Evolutionary conservation across 164 flowering plant genomes (phyloP), one percentile per base, ranked within the genome.

Genomic region (Platanus orientalis): DNA sequence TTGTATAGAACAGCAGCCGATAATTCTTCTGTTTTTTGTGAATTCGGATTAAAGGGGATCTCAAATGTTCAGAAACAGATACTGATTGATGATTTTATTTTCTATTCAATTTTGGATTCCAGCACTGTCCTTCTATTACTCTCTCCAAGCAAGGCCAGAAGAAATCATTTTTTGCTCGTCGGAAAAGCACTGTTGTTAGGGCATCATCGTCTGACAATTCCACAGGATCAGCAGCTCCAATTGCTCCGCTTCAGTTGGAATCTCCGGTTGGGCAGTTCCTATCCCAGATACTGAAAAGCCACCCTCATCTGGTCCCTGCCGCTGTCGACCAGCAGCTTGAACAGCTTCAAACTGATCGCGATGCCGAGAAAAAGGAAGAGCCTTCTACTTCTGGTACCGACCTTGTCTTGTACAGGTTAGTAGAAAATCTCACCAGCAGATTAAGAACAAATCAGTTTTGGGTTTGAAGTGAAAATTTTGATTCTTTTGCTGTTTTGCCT

Each of bases 311-410:
- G 14, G 81, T 94, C 32, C 92, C 90, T 23, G 92, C 96, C 60
- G 98, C 98, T 0, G 97, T 91, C 40, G 98, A 91, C 54, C 86
- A 89, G 69, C 98, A 93, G 71, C 97, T 93, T 52, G 84, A 93
- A 59, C 94, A 80, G 76, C 94, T 94, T 54, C 86, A 87, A 62
- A 81, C 85, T 45, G 96, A 87, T 25, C 82, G 87, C 34, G 90
- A 88, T 56, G 75, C 86, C 4, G 92, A 83, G 60, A 65, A 76
- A 54, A 74, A 82, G 55, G 93, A 89, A 23, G 88, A 82, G 17
- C 76, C 90, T 29, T 76, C 92, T 54, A 73, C 81, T 58, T 27
- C 90, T 40, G 90, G 89, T 39, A 90, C 95, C 3, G 97, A 94
- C 23, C 72, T 94, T 0, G 90, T 91, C 3, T 73, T 90, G 71